phyloP scores from a whole-genome alignment of 2,329 filamentous ascomycete genomes.

The Scortechinia acanthostroma region DNA sequence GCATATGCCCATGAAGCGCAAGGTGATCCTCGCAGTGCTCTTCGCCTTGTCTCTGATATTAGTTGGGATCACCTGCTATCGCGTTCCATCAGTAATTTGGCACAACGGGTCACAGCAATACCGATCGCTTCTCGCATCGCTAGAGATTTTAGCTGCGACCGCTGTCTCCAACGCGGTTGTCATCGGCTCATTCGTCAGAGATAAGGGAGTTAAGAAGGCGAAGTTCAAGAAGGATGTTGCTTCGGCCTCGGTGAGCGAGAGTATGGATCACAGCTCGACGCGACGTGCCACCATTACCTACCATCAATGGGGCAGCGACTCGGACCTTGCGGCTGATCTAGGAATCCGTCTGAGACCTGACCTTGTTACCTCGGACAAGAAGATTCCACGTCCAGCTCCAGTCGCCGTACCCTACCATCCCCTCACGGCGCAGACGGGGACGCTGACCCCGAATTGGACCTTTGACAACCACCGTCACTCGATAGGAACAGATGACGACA shows the following conservation, averaged over 20 bases:
- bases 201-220: slow-evolving; percentile 81
- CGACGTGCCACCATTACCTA: slow-evolving; percentile 25
- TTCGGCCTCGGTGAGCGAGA: background rate
- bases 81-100: slow-evolving; percentile 71
- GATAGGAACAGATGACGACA: background rate
- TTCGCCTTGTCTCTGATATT: slow-evolving; percentile 81
- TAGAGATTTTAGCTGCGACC: slow-evolving; percentile 84
- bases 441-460: background rate
- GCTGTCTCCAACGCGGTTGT: slow-evolving; percentile 82
- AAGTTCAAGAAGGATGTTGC: slow-evolving; percentile 55
- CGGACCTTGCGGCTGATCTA: slow-evolving; percentile 76
- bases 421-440: background rate
- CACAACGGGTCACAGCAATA: slow-evolving; percentile 73
- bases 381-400: background rate
- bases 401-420: no score
- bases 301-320: slow-evolving; percentile 79
- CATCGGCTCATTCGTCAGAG: slow-evolving; percentile 84
- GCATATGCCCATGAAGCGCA: slow-evolving; percentile 69
- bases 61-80: slow-evolving; percentile 72
- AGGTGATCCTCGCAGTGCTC: slow-evolving; percentile 70
- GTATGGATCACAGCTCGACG: background rate
- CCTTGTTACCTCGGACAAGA: slow-evolving; percentile 14
- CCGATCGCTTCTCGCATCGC: slow-evolving; percentile 79
- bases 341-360: slow-evolving; percentile 61
- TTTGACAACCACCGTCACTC: no score